Conservation (phyloP, 1,284 basidiomycete species). For the Sporisorium scitamineum region DNA sequence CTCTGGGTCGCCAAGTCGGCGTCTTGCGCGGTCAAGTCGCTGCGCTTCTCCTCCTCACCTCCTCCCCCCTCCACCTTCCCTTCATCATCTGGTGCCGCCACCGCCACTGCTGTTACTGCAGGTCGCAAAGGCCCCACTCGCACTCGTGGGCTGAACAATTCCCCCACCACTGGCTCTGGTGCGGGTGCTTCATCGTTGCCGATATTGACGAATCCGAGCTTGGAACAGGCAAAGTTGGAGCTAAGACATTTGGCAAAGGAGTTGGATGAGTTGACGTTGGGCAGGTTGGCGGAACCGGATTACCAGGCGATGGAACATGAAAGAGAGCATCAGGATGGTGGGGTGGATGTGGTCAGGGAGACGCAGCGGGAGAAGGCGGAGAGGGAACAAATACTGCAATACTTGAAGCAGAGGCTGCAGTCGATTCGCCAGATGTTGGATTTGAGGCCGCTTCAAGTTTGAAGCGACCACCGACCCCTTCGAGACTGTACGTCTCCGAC, state of each 20-base stretch:
- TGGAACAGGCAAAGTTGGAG: conserved; percentile 17
- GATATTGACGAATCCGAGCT: conserved; percentile 8
- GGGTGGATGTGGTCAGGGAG: conserved; percentile 10
- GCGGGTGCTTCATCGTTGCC: conserved; percentile 5
- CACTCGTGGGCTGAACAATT: not conserved
- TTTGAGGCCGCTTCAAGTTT: conserved; percentile 5
- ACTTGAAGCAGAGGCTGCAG: conserved; percentile 15
- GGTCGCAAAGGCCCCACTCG: conserved; percentile 4
- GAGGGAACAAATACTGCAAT: conserved; percentile 12
- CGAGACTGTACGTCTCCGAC: conserved; percentile 18
- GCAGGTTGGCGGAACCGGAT: conserved; percentile 40
- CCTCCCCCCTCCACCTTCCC: conserved; percentile 5
- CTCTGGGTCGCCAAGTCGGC: conserved; percentile 80
- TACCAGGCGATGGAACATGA: conserved; percentile 57
- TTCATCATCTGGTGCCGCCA: too few relatives aligned
- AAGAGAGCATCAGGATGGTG: conserved; percentile 34
- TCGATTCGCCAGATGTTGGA: conserved; percentile 15
- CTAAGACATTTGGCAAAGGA: conserved; percentile 15
- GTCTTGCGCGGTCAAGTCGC: conserved; percentile 77
- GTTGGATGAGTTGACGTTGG: conserved; percentile 24
- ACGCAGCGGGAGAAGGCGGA: conserved; percentile 10
- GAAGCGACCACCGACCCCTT: not conserved
- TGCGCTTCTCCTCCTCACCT: conserved; percentile 73
- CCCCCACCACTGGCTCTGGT: not conserved
- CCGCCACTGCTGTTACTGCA: not conserved